These are phyloP conservation scores for Candida incommunis DNA, from an alignment of 805 yeast genomes.

Conservation along the genomic window DNA sequence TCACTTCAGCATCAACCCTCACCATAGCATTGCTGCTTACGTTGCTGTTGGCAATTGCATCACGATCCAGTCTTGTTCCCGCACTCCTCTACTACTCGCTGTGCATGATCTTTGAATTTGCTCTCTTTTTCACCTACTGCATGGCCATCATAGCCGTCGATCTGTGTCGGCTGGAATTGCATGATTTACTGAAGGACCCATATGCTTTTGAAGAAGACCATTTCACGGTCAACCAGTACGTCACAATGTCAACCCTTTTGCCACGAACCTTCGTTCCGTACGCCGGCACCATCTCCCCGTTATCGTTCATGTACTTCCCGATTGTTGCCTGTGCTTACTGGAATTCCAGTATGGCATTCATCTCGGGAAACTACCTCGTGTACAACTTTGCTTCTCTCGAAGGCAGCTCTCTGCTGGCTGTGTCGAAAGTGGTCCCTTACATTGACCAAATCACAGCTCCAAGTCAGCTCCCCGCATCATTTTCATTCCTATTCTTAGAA, in stretches of 20 bases:
- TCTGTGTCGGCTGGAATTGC: slow-evolving; percentile 45
- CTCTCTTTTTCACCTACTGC: slow-evolving; percentile 49
- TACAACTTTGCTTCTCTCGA: slow-evolving; percentile 5
- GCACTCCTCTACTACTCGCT: slow-evolving; percentile 30
- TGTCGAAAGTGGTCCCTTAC: slow-evolving; percentile 2
- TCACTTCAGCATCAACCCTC: slow-evolving; percentile 17
- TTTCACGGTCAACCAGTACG: slow-evolving; percentile 2
- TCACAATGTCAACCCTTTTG: background rate
- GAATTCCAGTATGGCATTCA: background rate
- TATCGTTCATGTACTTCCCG: background rate
- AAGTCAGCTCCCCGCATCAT: slow-evolving; percentile 4
- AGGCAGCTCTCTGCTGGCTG: slow-evolving; percentile 2
- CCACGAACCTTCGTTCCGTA: background rate
- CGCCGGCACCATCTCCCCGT: background rate
- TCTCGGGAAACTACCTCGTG: slow-evolving; percentile 11
- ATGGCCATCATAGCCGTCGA: slow-evolving; percentile 56
- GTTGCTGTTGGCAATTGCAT: slow-evolving; percentile 4
- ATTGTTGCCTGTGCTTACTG: slow-evolving; percentile 2
- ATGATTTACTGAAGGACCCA: slow-evolving; percentile 28
- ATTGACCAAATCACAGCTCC: slow-evolving; percentile 3
- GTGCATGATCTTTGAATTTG: slow-evolving; percentile 42
- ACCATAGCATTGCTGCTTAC: slow-evolving; percentile 1
- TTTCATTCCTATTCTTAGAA: slow-evolving; percentile 28
- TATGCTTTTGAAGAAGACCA: background rate
- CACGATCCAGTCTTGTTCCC: slow-evolving; percentile 16